phyloP scores from a whole-genome alignment of 192 early-diverging fungal species.

The Umbelopsis vinacea region DNA sequence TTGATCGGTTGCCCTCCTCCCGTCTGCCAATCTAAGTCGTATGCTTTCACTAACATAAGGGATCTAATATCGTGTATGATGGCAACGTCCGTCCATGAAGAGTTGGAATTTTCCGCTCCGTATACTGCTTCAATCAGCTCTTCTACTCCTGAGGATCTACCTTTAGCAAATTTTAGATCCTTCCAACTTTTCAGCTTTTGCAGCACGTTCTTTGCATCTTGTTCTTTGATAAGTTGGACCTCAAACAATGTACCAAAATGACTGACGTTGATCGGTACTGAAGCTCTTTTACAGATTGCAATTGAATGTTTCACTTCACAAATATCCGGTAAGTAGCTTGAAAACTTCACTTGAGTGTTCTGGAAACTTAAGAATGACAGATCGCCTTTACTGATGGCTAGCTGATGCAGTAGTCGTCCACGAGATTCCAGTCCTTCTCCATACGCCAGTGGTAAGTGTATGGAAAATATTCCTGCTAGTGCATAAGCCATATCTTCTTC shows the following conservation, averaged over 20 bases:
- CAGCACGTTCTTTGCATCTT: neutral
- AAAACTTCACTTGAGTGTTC: neutral
- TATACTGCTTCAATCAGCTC: neutral
- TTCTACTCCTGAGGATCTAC: neutral
- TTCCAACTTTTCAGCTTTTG: neutral
- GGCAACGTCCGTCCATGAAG: neutral
- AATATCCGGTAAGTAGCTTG: neutral
- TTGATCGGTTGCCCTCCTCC: neutral
- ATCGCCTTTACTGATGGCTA: neutral
- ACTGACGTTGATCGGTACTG: neutral
- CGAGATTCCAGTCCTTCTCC: neutral
- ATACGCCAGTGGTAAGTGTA: neutral
- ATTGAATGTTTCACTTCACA: neutral
- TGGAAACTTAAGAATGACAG: neutral
- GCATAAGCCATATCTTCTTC: conserved; percentile 5
- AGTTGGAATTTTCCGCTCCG: neutral
- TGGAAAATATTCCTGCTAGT: neutral
- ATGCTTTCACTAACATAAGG: neutral
- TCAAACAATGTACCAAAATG: neutral
- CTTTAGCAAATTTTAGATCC: neutral
- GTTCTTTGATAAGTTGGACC: neutral
- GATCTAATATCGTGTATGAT: neutral
- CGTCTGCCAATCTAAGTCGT: neutral
- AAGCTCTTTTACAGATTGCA: neutral
- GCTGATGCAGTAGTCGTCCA: neutral